Percentiles rank a stretch among this genome's conserved stretches.
These are phyloP conservation scores for Agastache rugosa DNA, from an alignment of 257 asterid species.

Conservation along the genomic window DNA sequence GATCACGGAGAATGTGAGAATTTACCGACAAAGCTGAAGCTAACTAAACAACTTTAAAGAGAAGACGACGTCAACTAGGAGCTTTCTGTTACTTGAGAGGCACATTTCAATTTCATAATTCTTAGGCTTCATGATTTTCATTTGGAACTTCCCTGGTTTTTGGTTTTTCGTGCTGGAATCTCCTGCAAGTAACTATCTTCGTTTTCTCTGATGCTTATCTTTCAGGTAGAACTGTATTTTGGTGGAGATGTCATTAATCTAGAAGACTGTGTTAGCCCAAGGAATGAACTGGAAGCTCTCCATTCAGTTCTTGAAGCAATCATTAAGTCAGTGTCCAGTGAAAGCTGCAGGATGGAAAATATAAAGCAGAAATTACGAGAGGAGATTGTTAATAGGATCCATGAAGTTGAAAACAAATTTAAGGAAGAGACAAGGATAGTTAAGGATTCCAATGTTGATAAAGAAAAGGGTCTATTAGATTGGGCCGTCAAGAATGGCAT, in stretches of 20 bases:
- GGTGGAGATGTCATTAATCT: conserved; percentile 49
- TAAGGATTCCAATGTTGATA: conserved; percentile 45
- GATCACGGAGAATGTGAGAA: background rate
- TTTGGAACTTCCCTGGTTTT: background rate
- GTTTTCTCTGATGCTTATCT: conserved; percentile 25
- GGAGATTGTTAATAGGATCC: conserved; percentile 53
- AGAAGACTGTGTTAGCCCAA: conserved; percentile 58
- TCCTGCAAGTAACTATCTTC: conserved; percentile 21
- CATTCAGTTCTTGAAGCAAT: conserved; percentile 60
- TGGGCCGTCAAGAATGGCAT: conserved; percentile 79
- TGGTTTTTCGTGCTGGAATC: background rate
- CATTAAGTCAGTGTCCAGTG: conserved; percentile 43
- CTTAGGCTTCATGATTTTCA: background rate
- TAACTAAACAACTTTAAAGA: background rate
- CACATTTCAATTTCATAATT: background rate
- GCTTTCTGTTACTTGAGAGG: background rate
- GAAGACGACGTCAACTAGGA: background rate
- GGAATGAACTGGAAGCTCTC: conserved; percentile 88
- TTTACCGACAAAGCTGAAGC: background rate
- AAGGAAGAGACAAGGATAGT: conserved; percentile 52
- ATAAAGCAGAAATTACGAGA: conserved; percentile 47
- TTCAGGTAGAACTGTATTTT: conserved; percentile 88
- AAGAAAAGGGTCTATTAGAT: conserved; percentile 62
- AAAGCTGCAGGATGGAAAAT: conserved; percentile 33
- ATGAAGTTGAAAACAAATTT: conserved; percentile 52